phyloP scores from a whole-genome alignment of 2,329 filamentous ascomycete species.

The Neonectria sp. region DNA sequence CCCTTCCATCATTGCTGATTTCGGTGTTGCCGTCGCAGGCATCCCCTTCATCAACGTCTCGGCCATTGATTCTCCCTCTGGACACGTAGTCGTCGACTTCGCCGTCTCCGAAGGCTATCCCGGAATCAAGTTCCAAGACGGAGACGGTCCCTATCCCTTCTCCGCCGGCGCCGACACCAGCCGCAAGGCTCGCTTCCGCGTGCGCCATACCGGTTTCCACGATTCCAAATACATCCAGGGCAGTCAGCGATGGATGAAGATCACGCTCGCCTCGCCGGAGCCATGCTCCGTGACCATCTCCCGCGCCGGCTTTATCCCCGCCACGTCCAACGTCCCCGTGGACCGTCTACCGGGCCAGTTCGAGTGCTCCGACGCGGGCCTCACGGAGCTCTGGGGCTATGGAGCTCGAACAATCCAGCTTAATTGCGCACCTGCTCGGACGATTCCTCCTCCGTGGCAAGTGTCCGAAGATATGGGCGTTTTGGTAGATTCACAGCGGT shows the following conservation, averaged over 20 bases:
- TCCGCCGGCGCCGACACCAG: slow-evolving; percentile 9
- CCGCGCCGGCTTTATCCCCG: background rate
- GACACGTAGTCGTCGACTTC: slow-evolving; percentile 2
- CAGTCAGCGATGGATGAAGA: background rate
- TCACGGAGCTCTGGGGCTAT: slow-evolving; percentile 9
- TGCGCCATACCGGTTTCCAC: background rate
- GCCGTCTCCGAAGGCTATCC: slow-evolving; percentile 8
- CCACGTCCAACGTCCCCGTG: slow-evolving; percentile 9
- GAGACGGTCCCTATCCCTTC: slow-evolving; percentile 3
- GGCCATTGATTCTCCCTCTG: no score
- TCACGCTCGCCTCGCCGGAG: background rate
- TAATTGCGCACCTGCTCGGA: background rate
- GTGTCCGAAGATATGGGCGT: slow-evolving; percentile 4
- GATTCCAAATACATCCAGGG: slow-evolving; percentile 1
- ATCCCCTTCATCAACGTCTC: slow-evolving; percentile 5
- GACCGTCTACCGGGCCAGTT: slow-evolving; percentile 8
- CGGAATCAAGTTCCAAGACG: background rate
- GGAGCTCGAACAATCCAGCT: slow-evolving; percentile 5
- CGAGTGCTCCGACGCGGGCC: slow-evolving; percentile 4
- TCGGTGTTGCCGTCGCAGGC: background rate
- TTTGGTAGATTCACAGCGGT: slow-evolving; percentile 9
- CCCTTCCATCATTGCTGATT: slow-evolving; percentile 1
- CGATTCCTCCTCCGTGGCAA: slow-evolving; percentile 6
- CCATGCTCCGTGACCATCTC: slow-evolving; percentile 3
- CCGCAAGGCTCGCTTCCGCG: background rate